These are phyloP conservation scores for Cyberlindnera meyerae DNA, from an alignment of 805 yeast species.

Conservation along the genomic window DNA sequence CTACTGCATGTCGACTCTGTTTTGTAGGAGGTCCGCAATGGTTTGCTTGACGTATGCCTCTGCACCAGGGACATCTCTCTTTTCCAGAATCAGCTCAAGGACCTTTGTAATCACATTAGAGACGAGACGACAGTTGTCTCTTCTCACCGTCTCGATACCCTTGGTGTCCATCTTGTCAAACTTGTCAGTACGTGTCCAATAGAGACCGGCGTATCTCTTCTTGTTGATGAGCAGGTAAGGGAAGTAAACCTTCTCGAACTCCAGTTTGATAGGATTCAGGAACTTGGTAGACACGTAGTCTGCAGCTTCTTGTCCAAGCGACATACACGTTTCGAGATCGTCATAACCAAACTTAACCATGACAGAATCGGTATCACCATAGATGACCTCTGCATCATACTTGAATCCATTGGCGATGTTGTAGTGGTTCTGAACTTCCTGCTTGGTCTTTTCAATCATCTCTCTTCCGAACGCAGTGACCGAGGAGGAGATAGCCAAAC, in stretches of 20 bases:
- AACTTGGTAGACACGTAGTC: constrained; percentile 74
- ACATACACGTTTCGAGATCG: constrained; percentile 82
- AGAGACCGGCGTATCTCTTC: constrained; percentile 94
- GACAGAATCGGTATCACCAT: constrained; percentile 99
- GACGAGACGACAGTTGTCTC: constrained; percentile 94
- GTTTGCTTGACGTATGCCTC: constrained; percentile 79
- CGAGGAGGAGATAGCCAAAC: constrained; percentile 92
- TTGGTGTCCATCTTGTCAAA: constrained; percentile 97
- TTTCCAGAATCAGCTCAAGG: constrained; percentile 76
- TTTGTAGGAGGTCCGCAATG: constrained; percentile 85
- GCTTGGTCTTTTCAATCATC: constrained; percentile 91
- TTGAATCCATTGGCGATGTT: constrained; percentile 75
- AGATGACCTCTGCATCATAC: constrained; percentile 86
- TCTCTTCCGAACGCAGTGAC: constrained; percentile 94
- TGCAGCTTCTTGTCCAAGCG: constrained; percentile 92
- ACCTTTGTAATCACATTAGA: constrained; percentile 93
- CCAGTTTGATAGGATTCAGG: constrained; percentile 83
- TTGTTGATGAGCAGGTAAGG: constrained; percentile 93
- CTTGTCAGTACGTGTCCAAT: constrained; percentile 91
- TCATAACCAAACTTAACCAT: constrained; percentile 94
- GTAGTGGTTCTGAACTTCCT: constrained; percentile 76
- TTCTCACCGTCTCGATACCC: constrained; percentile 96
- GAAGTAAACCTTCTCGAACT: constrained; percentile 93
- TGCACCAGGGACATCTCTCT: constrained; percentile 81
- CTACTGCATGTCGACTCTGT: constrained; percentile 87